Evolutionary conservation across 768 basidiomycete genomes (phyloP).

Genomic region (Boletus coccyginus): DNA sequence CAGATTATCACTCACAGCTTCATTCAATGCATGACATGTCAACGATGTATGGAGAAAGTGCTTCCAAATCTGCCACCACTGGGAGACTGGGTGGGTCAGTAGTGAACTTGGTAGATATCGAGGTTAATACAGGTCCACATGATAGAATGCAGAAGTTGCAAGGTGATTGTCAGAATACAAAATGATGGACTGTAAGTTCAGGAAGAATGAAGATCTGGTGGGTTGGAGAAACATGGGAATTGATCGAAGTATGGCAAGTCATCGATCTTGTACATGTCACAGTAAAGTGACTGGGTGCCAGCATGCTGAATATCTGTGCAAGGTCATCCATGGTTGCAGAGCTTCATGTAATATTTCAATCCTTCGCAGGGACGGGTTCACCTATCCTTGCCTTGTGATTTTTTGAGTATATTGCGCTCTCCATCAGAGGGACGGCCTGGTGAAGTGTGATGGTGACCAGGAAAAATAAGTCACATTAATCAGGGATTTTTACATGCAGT

Average conservation of each 20-base stretch:
- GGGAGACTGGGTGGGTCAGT: slow-evolving; percentile 15
- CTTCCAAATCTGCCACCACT: slow-evolving; percentile 10
- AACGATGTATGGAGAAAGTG: slow-evolving; percentile 17
- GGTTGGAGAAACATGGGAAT: slow-evolving; percentile 12
- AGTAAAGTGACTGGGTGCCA: slow-evolving; percentile 14
- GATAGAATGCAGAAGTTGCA: slow-evolving; percentile 19
- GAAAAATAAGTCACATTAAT: slow-evolving; percentile 56
- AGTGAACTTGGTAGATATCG: slow-evolving; percentile 19
- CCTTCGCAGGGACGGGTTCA: slow-evolving; percentile 79
- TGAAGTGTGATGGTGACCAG: slow-evolving; percentile 80
- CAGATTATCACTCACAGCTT: slow-evolving; percentile 6
- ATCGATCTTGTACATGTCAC: slow-evolving; percentile 19
- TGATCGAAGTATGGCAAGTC: slow-evolving; percentile 4
- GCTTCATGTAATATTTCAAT: slow-evolving; percentile 91
- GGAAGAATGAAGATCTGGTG: slow-evolving; percentile 21
- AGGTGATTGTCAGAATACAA: slow-evolving; percentile 19
- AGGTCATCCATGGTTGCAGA: slow-evolving; percentile 13
- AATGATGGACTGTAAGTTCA: slow-evolving; percentile 15
- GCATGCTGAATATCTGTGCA: slow-evolving; percentile 18
- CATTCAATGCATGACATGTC: slow-evolving; percentile 9
- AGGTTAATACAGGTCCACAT: slow-evolving; percentile 18
- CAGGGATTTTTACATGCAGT: no score
- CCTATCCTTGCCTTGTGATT: slow-evolving; percentile 59
- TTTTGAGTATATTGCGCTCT: slow-evolving; percentile 67
- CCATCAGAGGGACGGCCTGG: slow-evolving; percentile 83